phyloP scores from a whole-genome alignment of 306 rosid species.

The Sicyos edulis region DNA sequence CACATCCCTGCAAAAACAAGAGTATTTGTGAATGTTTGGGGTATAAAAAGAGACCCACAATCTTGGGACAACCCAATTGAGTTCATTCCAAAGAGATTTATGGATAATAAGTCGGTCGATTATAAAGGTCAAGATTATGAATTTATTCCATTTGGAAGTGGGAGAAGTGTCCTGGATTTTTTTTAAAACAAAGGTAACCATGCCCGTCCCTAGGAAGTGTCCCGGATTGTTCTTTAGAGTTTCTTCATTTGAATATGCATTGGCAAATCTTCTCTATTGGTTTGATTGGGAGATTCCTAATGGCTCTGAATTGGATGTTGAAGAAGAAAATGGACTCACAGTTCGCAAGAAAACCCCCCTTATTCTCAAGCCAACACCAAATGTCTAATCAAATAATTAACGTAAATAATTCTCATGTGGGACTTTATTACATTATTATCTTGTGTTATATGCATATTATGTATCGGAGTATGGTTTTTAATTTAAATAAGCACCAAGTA shows the following conservation, averaged over 20 bases:
- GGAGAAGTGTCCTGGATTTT: too few relatives aligned
- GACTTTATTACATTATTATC: too few relatives aligned
- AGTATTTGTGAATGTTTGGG: conserved; percentile 31
- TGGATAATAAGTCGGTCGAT: conserved; percentile 2
- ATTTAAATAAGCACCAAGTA: too few relatives aligned
- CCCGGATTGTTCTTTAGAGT: conserved; percentile 27
- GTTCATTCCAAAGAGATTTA: conserved; percentile 33
- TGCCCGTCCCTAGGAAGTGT: too few relatives aligned
- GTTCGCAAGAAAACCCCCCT: not conserved
- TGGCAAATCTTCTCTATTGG: conserved; percentile 24
- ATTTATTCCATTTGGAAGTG: conserved; percentile 36
- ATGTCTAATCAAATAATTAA: not conserved
- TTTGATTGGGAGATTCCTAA: conserved; percentile 29
- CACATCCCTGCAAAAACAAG: conserved; percentile 19
- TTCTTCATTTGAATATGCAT: conserved; percentile 21
- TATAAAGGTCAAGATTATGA: conserved; percentile 27
- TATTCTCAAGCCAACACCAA: not conserved
- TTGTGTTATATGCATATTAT: too few relatives aligned
- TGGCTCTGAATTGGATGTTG: conserved; percentile 16
- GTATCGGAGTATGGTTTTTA: too few relatives aligned
- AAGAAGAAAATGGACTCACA: conserved; percentile 18
- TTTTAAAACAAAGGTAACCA: too few relatives aligned
- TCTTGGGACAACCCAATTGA: conserved; percentile 26
- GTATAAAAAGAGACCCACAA: conserved; percentile 31
- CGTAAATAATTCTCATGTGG: too few relatives aligned